These are phyloP conservation scores for Diphasiastrum complanatum DNA, from an alignment of 83 land plant genomes.

Conservation along the genomic window DNA sequence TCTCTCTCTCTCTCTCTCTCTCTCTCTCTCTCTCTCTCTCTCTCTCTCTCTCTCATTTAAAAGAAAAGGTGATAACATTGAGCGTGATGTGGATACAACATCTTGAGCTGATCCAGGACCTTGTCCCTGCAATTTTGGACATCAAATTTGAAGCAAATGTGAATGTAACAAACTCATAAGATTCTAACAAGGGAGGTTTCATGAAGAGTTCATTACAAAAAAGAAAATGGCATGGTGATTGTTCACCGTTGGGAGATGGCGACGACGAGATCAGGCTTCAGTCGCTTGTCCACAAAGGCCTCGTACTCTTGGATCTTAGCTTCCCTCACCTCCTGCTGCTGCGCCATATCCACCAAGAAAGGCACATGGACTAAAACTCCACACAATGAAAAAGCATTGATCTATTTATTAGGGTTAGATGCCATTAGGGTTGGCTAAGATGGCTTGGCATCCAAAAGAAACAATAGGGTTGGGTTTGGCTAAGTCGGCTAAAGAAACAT, in stretches of 20 bases:
- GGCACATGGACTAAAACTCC: no score
- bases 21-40: no score
- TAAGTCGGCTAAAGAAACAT: no score
- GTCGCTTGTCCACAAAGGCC: conserved; percentile 29
- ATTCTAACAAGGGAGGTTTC: neutral
- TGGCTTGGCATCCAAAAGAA: no score
- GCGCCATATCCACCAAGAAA: no score
- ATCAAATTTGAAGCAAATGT: neutral
- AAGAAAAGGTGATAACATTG: no score
- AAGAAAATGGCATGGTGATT: neutral
- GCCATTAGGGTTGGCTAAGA: no score
- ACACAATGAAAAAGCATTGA: no score
- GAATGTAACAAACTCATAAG: neutral
- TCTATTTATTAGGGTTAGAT: no score
- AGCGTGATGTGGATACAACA: conserved; percentile 16
- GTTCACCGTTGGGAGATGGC: conserved; percentile 18
- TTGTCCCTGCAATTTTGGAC: conserved; percentile 24
- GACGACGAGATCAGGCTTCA: conserved; percentile 30
- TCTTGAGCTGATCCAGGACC: conserved; percentile 29
- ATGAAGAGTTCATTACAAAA: neutral
- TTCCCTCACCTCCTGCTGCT: conserved; percentile 19
- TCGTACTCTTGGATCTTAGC: conserved; percentile 30
- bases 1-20: neutral
- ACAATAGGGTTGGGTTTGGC: no score
- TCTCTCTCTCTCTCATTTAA: no score